Evolutionary conservation across 345 rosid species (phyloP).

Genomic region (Erysimum cheiranthoides): DNA sequence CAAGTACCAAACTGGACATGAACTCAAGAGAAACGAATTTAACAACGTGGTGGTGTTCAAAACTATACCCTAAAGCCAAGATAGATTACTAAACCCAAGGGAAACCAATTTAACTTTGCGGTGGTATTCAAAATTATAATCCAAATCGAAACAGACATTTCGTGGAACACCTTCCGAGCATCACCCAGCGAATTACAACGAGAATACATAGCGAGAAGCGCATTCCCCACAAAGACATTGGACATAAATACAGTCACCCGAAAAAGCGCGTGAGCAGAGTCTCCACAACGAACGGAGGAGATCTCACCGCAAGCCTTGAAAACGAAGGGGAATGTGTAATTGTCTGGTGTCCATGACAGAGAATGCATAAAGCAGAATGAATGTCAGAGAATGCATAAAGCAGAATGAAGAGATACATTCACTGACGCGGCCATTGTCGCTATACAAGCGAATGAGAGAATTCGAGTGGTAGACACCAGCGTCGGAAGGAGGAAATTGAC

Average conservation of each 20-base stretch:
- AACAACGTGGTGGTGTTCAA: no score
- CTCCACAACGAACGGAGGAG: conserved; percentile 51
- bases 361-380: conserved; percentile 55
- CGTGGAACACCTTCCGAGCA: conserved; percentile 73
- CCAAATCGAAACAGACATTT: conserved; percentile 52
- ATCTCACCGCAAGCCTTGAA: conserved; percentile 78
- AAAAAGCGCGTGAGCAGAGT: conserved; percentile 58
- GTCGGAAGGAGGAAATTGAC: conserved; percentile 53
- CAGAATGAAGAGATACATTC: conserved; percentile 52
- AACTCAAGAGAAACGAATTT: not conserved
- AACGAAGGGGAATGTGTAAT: conserved; percentile 76
- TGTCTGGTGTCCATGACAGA: conserved; percentile 72
- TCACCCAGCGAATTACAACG: conserved; percentile 56
- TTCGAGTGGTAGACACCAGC: conserved; percentile 74
- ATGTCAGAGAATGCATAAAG: conserved; percentile 54
- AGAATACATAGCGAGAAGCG: conserved; percentile 65
- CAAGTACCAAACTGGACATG: conserved; percentile 9
- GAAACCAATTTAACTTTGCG: no score
- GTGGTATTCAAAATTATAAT: no score
- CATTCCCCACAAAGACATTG: conserved; percentile 77
- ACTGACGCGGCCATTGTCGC: conserved; percentile 48
- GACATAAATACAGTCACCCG: conserved; percentile 53
- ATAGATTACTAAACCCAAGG: no score
- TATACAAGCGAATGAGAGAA: conserved; percentile 58
- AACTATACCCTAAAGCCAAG: no score